Evolutionary conservation across 257 asterid species (phyloP).

Genomic region (Ilex aquifolium): DNA sequence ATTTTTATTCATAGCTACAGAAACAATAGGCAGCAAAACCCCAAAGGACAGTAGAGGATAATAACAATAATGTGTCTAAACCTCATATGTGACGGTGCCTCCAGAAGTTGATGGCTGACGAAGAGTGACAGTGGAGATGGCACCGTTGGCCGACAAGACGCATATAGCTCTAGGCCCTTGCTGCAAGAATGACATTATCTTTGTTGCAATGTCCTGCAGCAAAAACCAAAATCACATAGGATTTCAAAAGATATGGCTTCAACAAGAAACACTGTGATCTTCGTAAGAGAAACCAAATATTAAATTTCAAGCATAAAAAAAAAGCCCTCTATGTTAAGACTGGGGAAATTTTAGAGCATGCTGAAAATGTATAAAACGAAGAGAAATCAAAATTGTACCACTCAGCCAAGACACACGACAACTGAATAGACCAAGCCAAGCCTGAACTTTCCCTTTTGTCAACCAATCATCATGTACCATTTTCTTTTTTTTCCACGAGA

Average conservation of each 20-base stretch:
- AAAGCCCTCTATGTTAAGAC: background rate
- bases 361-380: background rate
- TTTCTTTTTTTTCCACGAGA: no score
- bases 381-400: no score
- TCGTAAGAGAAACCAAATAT: background rate
- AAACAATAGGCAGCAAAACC: no score
- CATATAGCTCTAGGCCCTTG: slow-evolving; percentile 62
- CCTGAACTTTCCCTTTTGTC: no score
- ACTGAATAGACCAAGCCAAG: no score
- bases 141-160: slow-evolving; percentile 65
- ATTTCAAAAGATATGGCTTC: no score
- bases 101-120: slow-evolving; percentile 54
- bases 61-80: slow-evolving; percentile 10
- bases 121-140: slow-evolving; percentile 63
- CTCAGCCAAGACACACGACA: no score
- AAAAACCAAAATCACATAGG: background rate
- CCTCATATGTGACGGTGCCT: slow-evolving; percentile 82
- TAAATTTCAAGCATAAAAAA: no score
- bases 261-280: no score
- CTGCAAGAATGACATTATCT: slow-evolving; percentile 50
- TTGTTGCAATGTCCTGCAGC: slow-evolving; percentile 66
- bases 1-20: no score
- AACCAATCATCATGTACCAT: no score
- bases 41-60: no score
- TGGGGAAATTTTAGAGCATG: background rate